Conservation (phyloP, 345 rosid species). For the Syzygium aromaticum region DNA sequence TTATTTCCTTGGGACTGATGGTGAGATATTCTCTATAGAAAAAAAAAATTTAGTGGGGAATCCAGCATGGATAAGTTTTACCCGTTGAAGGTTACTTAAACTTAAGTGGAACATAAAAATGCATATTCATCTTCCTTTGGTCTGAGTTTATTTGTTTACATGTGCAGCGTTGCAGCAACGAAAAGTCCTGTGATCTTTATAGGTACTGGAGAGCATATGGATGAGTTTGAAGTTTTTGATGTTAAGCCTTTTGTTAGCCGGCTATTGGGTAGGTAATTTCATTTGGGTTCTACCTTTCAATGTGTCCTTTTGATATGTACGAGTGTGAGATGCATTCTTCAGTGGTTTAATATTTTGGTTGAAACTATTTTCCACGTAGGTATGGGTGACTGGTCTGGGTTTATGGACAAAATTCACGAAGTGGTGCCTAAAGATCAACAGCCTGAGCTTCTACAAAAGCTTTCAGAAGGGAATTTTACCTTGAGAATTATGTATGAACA, state of each 20-base stretch:
- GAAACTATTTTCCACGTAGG: conserved; percentile 25
- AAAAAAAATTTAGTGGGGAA: background rate
- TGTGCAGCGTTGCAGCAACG: conserved; percentile 81
- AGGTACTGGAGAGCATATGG: conserved; percentile 93
- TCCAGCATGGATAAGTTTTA: background rate
- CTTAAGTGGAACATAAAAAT: background rate
- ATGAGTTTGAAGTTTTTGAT: conserved; percentile 89
- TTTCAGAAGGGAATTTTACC: conserved; percentile 83
- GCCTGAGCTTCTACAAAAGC: conserved; percentile 92
- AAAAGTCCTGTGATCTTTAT: conserved; percentile 92
- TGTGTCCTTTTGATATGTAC: background rate
- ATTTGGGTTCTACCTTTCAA: background rate
- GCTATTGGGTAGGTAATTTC: conserved; percentile 48
- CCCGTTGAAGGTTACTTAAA: background rate
- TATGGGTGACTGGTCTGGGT: conserved; percentile 94
- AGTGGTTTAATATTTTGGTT: background rate
- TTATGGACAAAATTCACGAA: conserved; percentile 90
- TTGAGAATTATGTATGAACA: conserved; percentile 89
- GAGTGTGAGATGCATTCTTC: background rate
- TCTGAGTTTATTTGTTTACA: background rate
- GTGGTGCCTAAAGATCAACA: conserved; percentile 96
- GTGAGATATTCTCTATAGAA: background rate
- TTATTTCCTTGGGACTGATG: background rate
- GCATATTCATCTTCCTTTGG: background rate
- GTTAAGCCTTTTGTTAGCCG: conserved; percentile 90